phyloP scores from a whole-genome alignment of 495 filamentous ascomycete species.

The Aspergillus nidulans region DNA sequence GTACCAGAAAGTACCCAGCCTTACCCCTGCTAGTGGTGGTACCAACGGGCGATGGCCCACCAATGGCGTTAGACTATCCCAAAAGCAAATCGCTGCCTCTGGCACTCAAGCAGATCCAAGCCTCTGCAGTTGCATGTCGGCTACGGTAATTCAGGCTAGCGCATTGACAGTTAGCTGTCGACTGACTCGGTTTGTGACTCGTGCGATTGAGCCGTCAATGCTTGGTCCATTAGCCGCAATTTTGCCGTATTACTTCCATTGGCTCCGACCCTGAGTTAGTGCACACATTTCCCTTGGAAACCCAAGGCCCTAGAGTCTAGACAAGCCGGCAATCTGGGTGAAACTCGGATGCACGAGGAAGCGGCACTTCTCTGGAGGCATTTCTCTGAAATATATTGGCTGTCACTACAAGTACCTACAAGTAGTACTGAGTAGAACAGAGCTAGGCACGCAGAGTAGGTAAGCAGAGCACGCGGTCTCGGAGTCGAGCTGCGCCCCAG shows the following conservation, averaged over 20 bases:
- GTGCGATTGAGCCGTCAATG: neutral
- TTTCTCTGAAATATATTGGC: neutral
- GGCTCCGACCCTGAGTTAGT: neutral
- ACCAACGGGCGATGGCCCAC: neutral
- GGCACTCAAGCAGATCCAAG: neutral
- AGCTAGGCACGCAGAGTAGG: neutral
- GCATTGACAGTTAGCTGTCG: neutral
- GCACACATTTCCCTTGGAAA: neutral
- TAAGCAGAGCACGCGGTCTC: neutral
- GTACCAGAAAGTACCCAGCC: neutral
- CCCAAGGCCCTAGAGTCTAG: neutral
- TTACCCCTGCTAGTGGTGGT: neutral
- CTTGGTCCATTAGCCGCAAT: slow-evolving; percentile 1
- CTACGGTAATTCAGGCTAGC: neutral
- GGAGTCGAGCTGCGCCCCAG: neutral
- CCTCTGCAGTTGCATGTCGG: neutral
- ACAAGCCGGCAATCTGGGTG: neutral
- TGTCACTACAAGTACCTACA: neutral
- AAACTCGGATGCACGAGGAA: neutral
- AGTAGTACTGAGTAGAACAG: neutral
- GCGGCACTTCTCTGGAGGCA: no score
- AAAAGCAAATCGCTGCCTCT: neutral
- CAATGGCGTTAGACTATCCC: slow-evolving; percentile 1
- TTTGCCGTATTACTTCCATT: neutral
- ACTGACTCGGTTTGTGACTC: neutral